phyloP scores from a whole-genome alignment of 2,329 filamentous ascomycete species.

The Arthrobotrys entomopaga region DNA sequence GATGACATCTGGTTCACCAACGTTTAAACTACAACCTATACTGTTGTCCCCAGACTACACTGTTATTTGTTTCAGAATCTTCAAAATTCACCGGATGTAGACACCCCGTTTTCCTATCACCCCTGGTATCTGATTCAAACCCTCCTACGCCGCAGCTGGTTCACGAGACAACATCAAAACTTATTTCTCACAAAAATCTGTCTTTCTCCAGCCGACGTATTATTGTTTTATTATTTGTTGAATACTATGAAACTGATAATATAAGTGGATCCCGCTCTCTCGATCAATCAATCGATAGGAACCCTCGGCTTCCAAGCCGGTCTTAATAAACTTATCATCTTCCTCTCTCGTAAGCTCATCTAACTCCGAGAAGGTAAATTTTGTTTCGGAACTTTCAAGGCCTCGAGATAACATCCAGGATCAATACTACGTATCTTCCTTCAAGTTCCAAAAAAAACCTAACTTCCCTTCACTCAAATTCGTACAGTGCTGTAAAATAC shows the following conservation, averaged over 20 bases:
- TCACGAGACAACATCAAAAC: too few relatives aligned
- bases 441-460: too few relatives aligned
- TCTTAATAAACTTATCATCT: background rate
- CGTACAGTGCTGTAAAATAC: too few relatives aligned
- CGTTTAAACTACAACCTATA: too few relatives aligned
- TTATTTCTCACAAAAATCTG: too few relatives aligned
- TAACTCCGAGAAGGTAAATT: background rate
- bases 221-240: background rate
- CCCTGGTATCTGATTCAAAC: background rate
- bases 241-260: background rate
- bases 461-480: too few relatives aligned
- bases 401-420: background rate
- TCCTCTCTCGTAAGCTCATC: background rate
- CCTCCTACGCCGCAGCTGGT: too few relatives aligned
- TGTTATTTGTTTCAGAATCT: constrained; percentile 9
- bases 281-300: constrained; percentile 6
- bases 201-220: background rate
- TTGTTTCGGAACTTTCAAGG: background rate
- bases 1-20: too few relatives aligned
- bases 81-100: constrained; percentile 3
- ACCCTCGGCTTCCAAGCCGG: constrained; percentile 7
- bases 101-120: background rate
- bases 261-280: background rate
- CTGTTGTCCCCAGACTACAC: too few relatives aligned
- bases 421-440: background rate